These are phyloP conservation scores for Daldinia vernicosa DNA, from an alignment of 495 filamentous ascomycete genomes.

Conservation along the genomic window DNA sequence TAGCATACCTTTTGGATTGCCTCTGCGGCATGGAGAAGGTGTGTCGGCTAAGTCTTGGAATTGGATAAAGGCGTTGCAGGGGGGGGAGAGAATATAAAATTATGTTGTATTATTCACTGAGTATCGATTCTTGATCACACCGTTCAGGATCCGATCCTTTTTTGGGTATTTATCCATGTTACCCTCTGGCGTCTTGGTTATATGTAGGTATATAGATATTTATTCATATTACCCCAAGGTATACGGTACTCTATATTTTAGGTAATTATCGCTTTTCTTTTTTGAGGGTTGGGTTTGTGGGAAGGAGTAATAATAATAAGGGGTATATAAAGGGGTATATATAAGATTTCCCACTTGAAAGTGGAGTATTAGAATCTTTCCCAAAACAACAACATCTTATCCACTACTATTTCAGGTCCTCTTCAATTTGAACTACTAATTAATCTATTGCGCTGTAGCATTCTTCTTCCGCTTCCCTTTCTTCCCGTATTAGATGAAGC, in stretches of 20 bases:
- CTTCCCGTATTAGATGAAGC: constrained; percentile 34
- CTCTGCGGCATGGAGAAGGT: neutral
- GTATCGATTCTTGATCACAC: neutral
- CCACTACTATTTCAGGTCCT: too few relatives aligned
- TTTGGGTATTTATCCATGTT: neutral
- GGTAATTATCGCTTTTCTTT: neutral
- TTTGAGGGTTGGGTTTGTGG: too few relatives aligned
- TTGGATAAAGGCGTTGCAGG: neutral
- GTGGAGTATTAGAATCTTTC: too few relatives aligned
- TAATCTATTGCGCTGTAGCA: constrained; percentile 21
- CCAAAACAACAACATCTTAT: too few relatives aligned
- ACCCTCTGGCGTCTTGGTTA: neutral
- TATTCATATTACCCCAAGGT: neutral
- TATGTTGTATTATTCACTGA: neutral
- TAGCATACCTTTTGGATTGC: neutral
- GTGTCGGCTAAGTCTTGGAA: neutral
- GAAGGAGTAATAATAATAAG: too few relatives aligned
- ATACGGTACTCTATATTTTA: neutral
- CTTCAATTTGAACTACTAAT: neutral
- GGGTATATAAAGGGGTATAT: too few relatives aligned
- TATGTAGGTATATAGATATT: constrained; percentile 1
- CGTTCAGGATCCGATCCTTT: neutral
- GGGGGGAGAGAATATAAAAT: neutral
- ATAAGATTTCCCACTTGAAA: too few relatives aligned
- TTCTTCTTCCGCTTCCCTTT: constrained; percentile 28